Conservation (phyloP, 208 protist genomes). For the Trichomonas tenax region DNA sequence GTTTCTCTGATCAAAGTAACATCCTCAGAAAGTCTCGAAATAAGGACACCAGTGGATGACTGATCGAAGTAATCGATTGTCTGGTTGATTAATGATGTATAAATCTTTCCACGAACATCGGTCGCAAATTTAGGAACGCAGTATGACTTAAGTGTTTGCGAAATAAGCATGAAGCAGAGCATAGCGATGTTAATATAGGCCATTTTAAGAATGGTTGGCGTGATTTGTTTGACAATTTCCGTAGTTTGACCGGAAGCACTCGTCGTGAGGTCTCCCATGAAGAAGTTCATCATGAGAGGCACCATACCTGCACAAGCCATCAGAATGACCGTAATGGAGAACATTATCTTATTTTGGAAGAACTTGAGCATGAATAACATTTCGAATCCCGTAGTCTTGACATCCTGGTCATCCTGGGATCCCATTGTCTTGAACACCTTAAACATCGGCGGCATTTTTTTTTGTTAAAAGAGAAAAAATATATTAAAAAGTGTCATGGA, state of each 20-base stretch:
- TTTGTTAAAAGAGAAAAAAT: neutral
- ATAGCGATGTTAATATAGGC: neutral
- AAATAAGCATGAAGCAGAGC: neutral
- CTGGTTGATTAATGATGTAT: neutral
- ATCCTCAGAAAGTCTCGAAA: neutral
- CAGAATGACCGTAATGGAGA: neutral
- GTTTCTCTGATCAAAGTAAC: neutral
- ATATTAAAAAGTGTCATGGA: too few species aligned
- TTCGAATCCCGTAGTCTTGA: neutral
- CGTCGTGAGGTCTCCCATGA: neutral
- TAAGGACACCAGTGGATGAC: neutral
- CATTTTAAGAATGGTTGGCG: neutral
- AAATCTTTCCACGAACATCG: neutral
- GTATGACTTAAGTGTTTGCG: neutral
- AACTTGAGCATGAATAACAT: neutral
- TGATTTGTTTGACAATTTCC: neutral
- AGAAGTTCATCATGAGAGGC: neutral
- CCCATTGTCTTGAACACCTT: neutral
- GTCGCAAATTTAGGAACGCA: neutral
- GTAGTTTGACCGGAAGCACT: neutral
- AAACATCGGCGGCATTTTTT: neutral
- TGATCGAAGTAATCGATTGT: neutral
- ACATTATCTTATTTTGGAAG: neutral
- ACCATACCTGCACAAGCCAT: neutral
- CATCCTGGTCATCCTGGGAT: neutral